Base-by-base conservation (phyloP, 441 rosid genomes). In the Erodium trifolium region DNA sequence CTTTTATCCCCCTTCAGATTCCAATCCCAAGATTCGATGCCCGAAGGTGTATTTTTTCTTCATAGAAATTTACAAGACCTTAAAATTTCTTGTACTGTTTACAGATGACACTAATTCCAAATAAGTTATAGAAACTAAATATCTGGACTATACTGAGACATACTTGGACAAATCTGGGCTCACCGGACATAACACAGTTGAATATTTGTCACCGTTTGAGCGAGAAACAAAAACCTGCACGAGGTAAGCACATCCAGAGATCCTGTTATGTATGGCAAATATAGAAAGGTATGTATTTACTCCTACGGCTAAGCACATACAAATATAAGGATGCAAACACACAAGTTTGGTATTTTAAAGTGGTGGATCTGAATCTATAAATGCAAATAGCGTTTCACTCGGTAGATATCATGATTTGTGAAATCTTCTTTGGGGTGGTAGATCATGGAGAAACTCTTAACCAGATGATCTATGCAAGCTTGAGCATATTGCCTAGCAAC, bases 11-110 rank as follows among this genome's bases (percentile, higher is more conserved):
- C 82, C 19, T 69, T 73, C 78, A 79, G 73, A 63, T 79, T 79
- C 82, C 82, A 79, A 49, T 79, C 78, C 82, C 82, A 79, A 51
- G 67, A 76, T 57, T 76, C 76, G 43, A 77, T 73, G 74, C 82
- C 82, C 10, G 79, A 78, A 66, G 63, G 34, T 53, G 68, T 43
- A 18, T 9, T 59, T 23, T 7, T 9, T 72, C 81, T 78, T 67
- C 47, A 59, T 31, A 27, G 72, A 12, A 68, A 76, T 47, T 68
- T 18, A 47, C 11, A 41, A 63, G 39, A 41, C 19, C 66, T 17
- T 0, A 31, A n/a, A 62, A 62, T 12, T 49, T 57, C 49, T 59
- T 63, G 49, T 45, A 70, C 16, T 8, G 17, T 39, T 59, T 59
- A 60, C n/a, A 1, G 4, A 66, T 51, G 27, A 27, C 45, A 63